Evolutionary conservation across 176 grass and related monocot genomes (phyloP).

Genomic region (Bonia amplexicaulis): DNA sequence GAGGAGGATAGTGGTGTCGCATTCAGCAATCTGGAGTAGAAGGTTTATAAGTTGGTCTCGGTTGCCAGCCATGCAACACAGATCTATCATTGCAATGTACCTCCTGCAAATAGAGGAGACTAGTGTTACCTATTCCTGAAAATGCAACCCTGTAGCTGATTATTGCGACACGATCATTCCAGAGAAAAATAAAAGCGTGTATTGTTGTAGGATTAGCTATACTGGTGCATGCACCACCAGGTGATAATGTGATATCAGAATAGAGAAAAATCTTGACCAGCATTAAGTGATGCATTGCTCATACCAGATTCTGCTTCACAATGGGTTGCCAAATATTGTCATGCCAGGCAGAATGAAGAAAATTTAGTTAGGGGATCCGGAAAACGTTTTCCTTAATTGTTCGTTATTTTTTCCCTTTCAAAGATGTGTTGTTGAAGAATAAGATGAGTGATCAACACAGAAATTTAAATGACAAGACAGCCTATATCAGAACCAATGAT

Average conservation of each 20-base stretch:
- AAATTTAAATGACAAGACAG: background rate
- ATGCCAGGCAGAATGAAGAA: background rate
- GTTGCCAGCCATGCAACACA: conserved; percentile 82
- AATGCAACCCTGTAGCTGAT: background rate
- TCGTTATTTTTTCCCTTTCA: background rate
- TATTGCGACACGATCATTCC: background rate
- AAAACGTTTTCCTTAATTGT: background rate
- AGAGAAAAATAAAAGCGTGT: background rate
- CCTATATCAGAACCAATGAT: background rate
- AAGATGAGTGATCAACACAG: background rate
- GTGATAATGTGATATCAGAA: background rate
- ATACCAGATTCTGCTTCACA: background rate
- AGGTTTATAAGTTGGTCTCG: conserved; percentile 77
- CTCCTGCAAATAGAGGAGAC: conserved; percentile 50
- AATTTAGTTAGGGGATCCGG: background rate
- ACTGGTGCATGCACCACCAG: background rate
- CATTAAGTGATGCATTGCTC: conserved; percentile 1
- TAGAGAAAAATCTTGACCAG: background rate
- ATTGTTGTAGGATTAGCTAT: conserved; percentile 7
- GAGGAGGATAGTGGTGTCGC: conserved; percentile 59
- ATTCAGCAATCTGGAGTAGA: conserved; percentile 77
- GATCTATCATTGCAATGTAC: conserved; percentile 89
- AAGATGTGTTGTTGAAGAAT: background rate
- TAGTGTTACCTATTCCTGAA: conserved; percentile 11
- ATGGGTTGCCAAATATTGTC: background rate